Base-by-base conservation (phyloP, 148 eudicot species). In the Silene latifolia region DNA sequence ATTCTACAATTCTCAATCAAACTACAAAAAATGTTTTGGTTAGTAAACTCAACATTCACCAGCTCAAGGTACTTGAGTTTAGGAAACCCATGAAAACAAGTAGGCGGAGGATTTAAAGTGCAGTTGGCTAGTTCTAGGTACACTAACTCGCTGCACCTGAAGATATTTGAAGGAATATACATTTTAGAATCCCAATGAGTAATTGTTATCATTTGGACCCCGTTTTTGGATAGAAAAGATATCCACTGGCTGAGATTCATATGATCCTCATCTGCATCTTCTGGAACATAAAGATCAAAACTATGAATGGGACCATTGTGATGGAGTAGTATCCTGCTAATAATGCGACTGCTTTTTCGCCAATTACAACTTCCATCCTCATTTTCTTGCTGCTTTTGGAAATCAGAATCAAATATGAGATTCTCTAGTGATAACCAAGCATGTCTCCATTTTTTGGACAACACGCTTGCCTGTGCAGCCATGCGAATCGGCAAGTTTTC, bases 61-160 rank as follows among this genome's bases (percentile, higher is more conserved):
- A 72, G 64, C 8, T 29, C n/a, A 72, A 57, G 74, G 7, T 2
- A 4, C 25, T 19, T 19, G 32, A 57, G 74, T 25, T 9, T 8
- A n/a, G 74, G 17, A n/a, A 72, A 72, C 9, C 51, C 74, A 24
- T n/a, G 56, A 35, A 35, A 72, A 39, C 39, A 46, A 72, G 35
- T 17, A 0, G 51, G 74, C 29, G 25, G 64, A 32, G 27, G 25
- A 3, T 5, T 32, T 13, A 72, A 0, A 15, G 6, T 11, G 19
- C 2, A 29, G 1, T 8, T 2, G 0, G 9, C 0, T 0, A 72
- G 35, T 10, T 1, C 5, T 42, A 72, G 35, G 15, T 0, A 4
- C 9, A 56, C 74, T 21, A 72, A 35, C 7, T 57, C 64, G 7
- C 2, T 56, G 74, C 74, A 72, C 14, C 8, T 2, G 14, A 7